Percentiles rank a stretch among this genome's conserved stretches.
phyloP scores from a whole-genome alignment of 2,329 filamentous ascomycete species.

The Colletotrichum truncatum region DNA sequence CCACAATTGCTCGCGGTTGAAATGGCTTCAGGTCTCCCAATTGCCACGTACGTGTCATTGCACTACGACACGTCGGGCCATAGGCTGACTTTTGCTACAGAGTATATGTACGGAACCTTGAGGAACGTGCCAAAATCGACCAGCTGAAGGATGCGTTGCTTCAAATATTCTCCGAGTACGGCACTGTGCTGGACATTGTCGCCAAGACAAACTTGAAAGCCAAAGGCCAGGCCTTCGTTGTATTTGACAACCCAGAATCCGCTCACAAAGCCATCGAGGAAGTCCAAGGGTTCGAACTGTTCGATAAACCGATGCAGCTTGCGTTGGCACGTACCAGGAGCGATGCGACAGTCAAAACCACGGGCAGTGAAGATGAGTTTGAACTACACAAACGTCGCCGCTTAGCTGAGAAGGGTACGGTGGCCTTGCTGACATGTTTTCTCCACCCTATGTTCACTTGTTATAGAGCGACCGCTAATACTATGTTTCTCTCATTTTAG shows the following conservation, averaged over 20 bases:
- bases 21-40: slow-evolving; percentile 55
- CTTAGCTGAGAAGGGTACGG: slow-evolving; percentile 86
- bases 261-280: slow-evolving; percentile 86
- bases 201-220: slow-evolving; percentile 91
- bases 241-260: slow-evolving; percentile 85
- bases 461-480: neutral
- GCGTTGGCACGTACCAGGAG: slow-evolving; percentile 84
- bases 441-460: neutral
- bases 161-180: slow-evolving; percentile 89
- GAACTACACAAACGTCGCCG: slow-evolving; percentile 87
- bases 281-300: slow-evolving; percentile 90
- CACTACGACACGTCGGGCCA: slow-evolving; percentile 67
- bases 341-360: slow-evolving; percentile 83
- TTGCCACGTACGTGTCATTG: slow-evolving; percentile 80
- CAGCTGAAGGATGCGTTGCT: slow-evolving; percentile 76
- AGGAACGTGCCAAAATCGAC: slow-evolving; percentile 89
- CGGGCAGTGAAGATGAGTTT: slow-evolving; percentile 81
- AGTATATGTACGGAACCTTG: slow-evolving; percentile 83
- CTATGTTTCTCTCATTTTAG: slow-evolving; percentile 41
- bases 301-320: slow-evolving; percentile 88
- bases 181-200: slow-evolving; percentile 83
- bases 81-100: slow-evolving; percentile 54
- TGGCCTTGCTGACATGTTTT: too few relatives aligned
- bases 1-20: too few relatives aligned
- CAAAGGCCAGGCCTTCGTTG: slow-evolving; percentile 95